A percentile compares a stretch with the other conserved stretches of the same genome.
Evolutionary conservation across 345 rosid genomes (phyloP).

Genomic region (Ceriops decandra): DNA sequence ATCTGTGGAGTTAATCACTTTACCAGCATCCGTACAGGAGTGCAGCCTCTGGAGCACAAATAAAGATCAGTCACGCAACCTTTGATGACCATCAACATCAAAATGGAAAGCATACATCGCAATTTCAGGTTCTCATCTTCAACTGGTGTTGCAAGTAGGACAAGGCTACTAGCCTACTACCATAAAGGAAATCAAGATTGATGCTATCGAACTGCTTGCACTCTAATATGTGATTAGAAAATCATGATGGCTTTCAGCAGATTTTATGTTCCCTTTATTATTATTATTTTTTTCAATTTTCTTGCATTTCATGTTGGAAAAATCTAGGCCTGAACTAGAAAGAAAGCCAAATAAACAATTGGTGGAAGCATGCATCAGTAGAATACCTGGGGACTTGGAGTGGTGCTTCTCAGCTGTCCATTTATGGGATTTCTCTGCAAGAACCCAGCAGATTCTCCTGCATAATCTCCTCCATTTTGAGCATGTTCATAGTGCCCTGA

Average conservation of each 20-base stretch:
- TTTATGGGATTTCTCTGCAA: constrained; percentile 42
- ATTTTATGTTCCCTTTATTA: not conserved
- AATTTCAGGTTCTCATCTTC: too few species aligned
- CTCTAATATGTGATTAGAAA: too few species aligned
- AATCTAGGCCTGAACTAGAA: not conserved
- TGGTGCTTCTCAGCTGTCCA: constrained; percentile 36
- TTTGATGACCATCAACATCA: not conserved
- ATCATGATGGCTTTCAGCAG: too few species aligned
- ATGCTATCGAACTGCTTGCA: not conserved
- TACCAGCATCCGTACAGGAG: constrained; percentile 41
- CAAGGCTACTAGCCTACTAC: too few species aligned
- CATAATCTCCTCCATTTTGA: constrained; percentile 27
- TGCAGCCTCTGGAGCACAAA: constrained; percentile 53
- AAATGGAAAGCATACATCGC: too few species aligned
- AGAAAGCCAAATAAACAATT: not conserved
- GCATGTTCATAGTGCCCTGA: constrained; percentile 27
- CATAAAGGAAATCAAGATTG: not conserved
- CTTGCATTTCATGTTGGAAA: not conserved
- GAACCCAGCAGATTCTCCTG: constrained; percentile 50
- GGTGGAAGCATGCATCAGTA: not conserved
- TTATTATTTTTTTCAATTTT: too few species aligned
- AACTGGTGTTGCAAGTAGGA: too few species aligned
- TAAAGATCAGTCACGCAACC: constrained; percentile 1
- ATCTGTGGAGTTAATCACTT: constrained; percentile 52
- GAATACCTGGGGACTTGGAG: constrained; percentile 69